phyloP scores from a whole-genome alignment of 495 filamentous ascomycete genomes.

The Tetracladium setigerum region DNA sequence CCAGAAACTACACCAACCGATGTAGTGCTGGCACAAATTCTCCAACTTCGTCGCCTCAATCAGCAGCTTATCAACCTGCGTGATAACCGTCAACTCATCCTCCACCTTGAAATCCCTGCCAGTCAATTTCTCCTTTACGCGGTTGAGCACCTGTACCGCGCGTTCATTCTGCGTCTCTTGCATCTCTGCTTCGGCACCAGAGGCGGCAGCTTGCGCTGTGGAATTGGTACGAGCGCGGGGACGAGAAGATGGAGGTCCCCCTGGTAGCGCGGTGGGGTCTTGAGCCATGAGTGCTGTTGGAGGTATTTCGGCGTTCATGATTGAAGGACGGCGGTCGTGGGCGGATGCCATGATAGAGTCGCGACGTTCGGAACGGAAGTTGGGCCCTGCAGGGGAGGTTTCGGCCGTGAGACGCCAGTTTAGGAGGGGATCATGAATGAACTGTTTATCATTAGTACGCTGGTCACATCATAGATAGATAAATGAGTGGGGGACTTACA shows the following conservation, averaged over 20 bases:
- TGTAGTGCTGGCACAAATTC: constrained; percentile 98
- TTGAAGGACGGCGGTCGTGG: constrained; percentile 51
- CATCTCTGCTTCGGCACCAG: constrained; percentile 33
- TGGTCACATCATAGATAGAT: background rate
- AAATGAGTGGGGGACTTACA: constrained; percentile 46
- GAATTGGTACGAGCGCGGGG: constrained; percentile 47
- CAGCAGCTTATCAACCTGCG: constrained; percentile 89
- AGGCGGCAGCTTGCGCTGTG: constrained; percentile 24
- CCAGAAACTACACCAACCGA: constrained; percentile 96
- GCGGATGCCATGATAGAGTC: constrained; percentile 33
- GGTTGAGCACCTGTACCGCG: constrained; percentile 82
- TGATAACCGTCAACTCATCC: constrained; percentile 77
- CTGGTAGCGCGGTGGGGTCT: constrained; percentile 35
- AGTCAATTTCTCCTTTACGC: constrained; percentile 92
- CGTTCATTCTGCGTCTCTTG: constrained; percentile 86
- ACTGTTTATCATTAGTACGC: constrained; percentile 39
- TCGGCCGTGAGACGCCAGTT: constrained; percentile 92
- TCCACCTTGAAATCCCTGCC: constrained; percentile 56
- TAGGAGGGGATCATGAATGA: constrained; percentile 96
- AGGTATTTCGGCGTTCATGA: constrained; percentile 56
- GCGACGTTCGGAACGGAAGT: constrained; percentile 69
- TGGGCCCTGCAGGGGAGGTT: constrained; percentile 66
- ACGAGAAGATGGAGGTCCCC: constrained; percentile 41
- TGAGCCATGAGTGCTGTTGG: constrained; percentile 39
- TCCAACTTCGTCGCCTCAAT: constrained; percentile 93